Evolutionary conservation across 495 filamentous ascomycete species (phyloP).

Genomic region (Penicillium lividum): DNA sequence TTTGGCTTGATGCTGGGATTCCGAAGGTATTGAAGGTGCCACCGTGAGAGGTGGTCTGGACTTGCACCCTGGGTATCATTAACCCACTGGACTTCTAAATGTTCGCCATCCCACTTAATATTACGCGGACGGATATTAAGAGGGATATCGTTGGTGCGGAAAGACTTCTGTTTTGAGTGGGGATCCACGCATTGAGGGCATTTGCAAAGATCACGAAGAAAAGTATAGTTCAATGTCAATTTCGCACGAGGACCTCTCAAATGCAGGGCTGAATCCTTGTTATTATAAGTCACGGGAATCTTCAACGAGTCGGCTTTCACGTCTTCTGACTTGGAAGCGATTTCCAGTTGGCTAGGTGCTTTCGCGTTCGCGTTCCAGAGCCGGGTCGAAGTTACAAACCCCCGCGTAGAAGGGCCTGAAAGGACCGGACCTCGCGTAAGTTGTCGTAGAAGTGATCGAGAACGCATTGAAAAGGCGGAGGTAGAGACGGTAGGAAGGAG

Average conservation of each 20-base stretch:
- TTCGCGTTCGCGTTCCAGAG: background rate
- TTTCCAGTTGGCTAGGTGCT: too few relatives aligned
- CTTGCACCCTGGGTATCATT: slow-evolving; percentile 55
- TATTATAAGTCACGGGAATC: background rate
- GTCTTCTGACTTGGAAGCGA: background rate
- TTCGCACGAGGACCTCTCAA: background rate
- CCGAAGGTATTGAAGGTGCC: slow-evolving; percentile 33
- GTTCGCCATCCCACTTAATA: slow-evolving; percentile 36
- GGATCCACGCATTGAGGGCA: slow-evolving; percentile 74
- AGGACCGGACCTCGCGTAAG: slow-evolving; percentile 6
- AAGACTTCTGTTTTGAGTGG: slow-evolving; percentile 79
- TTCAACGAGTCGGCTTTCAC: background rate
- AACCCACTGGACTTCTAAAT: slow-evolving; percentile 61
- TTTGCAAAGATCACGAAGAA: slow-evolving; percentile 75
- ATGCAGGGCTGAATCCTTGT: background rate
- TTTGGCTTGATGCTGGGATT: slow-evolving; percentile 2
- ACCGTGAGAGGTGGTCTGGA: slow-evolving; percentile 51
- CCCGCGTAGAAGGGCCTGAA: slow-evolving; percentile 9
- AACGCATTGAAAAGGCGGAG: slow-evolving; percentile 15
- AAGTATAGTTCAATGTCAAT: slow-evolving; percentile 35
- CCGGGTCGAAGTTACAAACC: slow-evolving; percentile 14
- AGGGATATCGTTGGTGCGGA: slow-evolving; percentile 73
- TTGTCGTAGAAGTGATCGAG: slow-evolving; percentile 10
- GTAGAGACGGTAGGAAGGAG: background rate
- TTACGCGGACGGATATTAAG: slow-evolving; percentile 41